Base-by-base conservation (phyloP, 2,329 filamentous ascomycete genomes). In the Sphaceloma murrayae region DNA sequence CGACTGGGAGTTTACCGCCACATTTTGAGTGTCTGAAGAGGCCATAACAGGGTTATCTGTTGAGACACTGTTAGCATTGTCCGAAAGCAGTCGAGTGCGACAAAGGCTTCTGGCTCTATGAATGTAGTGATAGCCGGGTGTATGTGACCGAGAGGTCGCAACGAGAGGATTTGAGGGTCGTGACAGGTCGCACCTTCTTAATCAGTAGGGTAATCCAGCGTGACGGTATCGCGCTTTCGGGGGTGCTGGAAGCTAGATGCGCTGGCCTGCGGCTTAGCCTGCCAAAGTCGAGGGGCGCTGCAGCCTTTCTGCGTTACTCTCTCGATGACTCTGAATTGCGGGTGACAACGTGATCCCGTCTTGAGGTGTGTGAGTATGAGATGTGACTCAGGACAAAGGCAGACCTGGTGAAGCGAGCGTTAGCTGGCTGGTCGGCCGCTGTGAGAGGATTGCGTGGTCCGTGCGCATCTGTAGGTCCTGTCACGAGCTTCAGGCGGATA, bases 1-100 rank as follows among this genome's bases (percentile, higher is more conserved):
- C 75, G 76, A 80, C 77, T 72, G 69, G 69, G 74, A 70, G 73
- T 77, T 70, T 69, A 77, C 77, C 78, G 80, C 76, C 77, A 78
- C 77, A 80, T 80, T 72, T 67, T 77, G 75, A 73, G 67, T 70
- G 62, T 67, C 74, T 74, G 76, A 73, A 75, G 79, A 76, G 78
- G 77, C 77, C 77, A 80, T 80, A 78, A 80, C 77, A 80, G 75
- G 68, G 63, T 67, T 40, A 16, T 29, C 36, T 40, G 14, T 3
- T 9, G 30, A 17, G 24, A 11, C 9, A 14, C 14, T 40, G 36
- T 40, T 16, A 40, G 36, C 26, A 13, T n/a, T 29, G 36, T 40
- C 30, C 36, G 30, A 10, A 13, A 19, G 16, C 22, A 17, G 14
- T 19, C 22, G 14, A n/a, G n/a, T n/a, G n/a, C n/a, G n/a, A n/a